Evolutionary conservation across 805 yeast species (phyloP), one percentile per base, ranked within the genome.

Genomic region (Suhomyces sp.): DNA sequence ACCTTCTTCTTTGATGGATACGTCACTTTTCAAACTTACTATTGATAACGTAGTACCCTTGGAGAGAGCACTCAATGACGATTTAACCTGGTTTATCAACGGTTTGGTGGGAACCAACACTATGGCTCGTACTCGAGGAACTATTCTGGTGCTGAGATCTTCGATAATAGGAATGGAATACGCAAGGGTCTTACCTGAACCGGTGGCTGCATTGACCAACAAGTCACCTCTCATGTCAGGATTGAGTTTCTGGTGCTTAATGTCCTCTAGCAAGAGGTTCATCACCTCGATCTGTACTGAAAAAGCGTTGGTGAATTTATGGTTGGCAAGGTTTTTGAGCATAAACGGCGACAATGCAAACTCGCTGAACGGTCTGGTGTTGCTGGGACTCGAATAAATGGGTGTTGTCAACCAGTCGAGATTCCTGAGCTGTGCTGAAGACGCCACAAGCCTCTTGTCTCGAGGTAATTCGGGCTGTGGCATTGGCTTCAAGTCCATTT

Each of bases 181-280:
- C 2, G 97, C 96, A 50, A 94, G 73, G 0, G 99, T 93, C 65
- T 93, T 93, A 61, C 99, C 99, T 0, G 96, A 87, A 43, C 99
- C 99, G 0, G 99, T 93, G 9, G 96, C 82, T 1, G 99, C 96
- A 68, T 93, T 92, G 5, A 93, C 96, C 44, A 93, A 73, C 17
- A 91, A 67, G 68, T 94, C 96, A 21, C 93, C 93, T 51, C 75
- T 73, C 41, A 80, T 74, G 49, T 77, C 82, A 1, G 89, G 86
- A 17, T 68, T 67, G 19, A 78, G 57, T 40, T 63, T 59, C 52
- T 70, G 72, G 55, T 66, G 57, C 53, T 70, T 59, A 57, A 77
- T 66, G 59, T 78, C 84, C 58, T 66, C 64, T 31, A 84, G 66
- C 40, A 79, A 60, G 25, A 77, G 64, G n/a, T 84, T 80, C 50